Evolutionary conservation across 2,329 filamentous ascomycete species (phyloP), one percentile per base, ranked within the genome.

Genomic region (Exophiala alcalophila): DNA sequence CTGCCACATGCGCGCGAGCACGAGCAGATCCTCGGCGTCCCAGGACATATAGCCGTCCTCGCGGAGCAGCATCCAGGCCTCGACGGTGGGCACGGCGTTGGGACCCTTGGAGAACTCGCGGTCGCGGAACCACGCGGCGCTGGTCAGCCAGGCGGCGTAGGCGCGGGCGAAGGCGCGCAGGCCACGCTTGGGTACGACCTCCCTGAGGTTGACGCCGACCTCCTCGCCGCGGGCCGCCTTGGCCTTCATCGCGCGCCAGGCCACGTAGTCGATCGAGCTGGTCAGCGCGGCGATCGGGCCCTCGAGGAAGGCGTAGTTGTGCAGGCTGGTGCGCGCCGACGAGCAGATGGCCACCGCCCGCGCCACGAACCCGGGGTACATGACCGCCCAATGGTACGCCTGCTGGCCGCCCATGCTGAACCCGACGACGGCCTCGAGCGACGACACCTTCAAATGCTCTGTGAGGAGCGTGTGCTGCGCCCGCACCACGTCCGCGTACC

Each of bases 321-420:
- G 70, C 3, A 62, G 59, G 44, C 66, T 69, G 4, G 71, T 74
- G 24, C 60, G 63, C 1, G 71, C 69, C 3, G 67, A 67, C 6
- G 65, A 66, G 49, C 71, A 74, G 27, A 72, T 71, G 3, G 68
- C 59, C 11, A 73, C 60, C 1, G 65, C 63, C 15, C 63, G 63
- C 20, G 56, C 58, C 2, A 70, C 52, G 36, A 71, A 59, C 7
- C 60, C 54, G 0, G 69, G 68, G 45, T 72, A 63, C 65, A 73
- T 69, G 9, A 61, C 56, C 2, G 60, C 56, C 70, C 69, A 74
- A 52, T 74, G 59, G 47, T 73, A 74, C 1, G 68, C 58, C 35
- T 68, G 67, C 51, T 74, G 71, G 2, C 70, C 71, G 9, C 66
- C 71, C 71, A 74, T 74, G n/a, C 66, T 69, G 55, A 73, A 74